Percentiles rank a stretch among this genome's conserved stretches.
Conservation (phyloP, 805 yeast genomes). For the Metschnikowia reukaufii region DNA sequence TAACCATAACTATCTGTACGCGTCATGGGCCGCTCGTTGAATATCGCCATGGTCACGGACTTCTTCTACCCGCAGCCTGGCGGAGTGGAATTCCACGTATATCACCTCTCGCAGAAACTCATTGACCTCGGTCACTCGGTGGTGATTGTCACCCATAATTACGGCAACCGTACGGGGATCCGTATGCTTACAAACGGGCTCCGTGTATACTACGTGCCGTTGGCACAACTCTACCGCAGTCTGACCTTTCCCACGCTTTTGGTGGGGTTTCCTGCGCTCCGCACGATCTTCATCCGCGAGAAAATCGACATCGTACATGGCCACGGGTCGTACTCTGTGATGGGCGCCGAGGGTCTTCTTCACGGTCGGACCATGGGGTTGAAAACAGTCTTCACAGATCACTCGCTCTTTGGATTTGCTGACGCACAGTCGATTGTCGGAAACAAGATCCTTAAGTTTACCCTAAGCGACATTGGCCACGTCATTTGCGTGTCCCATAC, state of each 20-base stretch:
- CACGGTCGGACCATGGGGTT: slow-evolving; percentile 94
- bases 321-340: slow-evolving; percentile 84
- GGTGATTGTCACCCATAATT: slow-evolving; percentile 83
- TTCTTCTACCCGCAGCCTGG: slow-evolving; percentile 99
- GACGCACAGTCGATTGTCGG: slow-evolving; percentile 81
- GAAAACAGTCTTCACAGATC: slow-evolving; percentile 91
- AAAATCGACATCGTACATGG: slow-evolving; percentile 88
- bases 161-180: slow-evolving; percentile 79
- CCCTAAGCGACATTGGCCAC: slow-evolving; percentile 83
- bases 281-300: slow-evolving; percentile 86
- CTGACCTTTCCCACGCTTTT: slow-evolving; percentile 88
- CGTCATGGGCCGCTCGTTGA: slow-evolving; percentile 20
- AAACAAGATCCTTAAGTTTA: slow-evolving; percentile 80
- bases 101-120: slow-evolving; percentile 82
- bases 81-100: slow-evolving; percentile 94
- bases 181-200: slow-evolving; percentile 84
- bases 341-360: slow-evolving; percentile 88
- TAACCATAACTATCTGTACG: too few relatives aligned
- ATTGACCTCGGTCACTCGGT: slow-evolving; percentile 83
- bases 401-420: slow-evolving; percentile 91
- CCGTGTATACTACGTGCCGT: slow-evolving; percentile 90
- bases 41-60: slow-evolving; percentile 81
- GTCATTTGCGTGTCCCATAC: slow-evolving; percentile 97
- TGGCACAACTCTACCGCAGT: slow-evolving; percentile 74
- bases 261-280: slow-evolving; percentile 77